These are phyloP conservation scores for Candida sp. DNA, from an alignment of 1,139 yeast genomes.

Conservation along the genomic window DNA sequence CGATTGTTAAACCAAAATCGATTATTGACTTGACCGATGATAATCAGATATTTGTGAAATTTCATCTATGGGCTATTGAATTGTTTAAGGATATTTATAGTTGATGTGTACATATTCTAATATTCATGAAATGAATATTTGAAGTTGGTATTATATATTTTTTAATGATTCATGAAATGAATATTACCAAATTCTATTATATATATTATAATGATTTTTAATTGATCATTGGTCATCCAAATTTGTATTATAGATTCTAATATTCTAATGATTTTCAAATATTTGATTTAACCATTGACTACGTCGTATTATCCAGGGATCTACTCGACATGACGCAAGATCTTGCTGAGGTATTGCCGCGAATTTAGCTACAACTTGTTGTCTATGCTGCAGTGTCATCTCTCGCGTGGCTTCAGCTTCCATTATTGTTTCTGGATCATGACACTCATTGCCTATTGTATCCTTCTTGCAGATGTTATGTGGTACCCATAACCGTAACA, in stretches of 20 bases:
- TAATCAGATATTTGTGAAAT: constrained; percentile 52
- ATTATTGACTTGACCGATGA: constrained; percentile 61
- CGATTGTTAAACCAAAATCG: constrained; percentile 53
- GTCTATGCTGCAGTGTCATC: constrained; percentile 11
- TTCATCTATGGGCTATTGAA: constrained; percentile 66
- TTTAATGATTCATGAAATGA: too few relatives aligned
- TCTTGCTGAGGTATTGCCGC: background rate
- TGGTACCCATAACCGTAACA: constrained; percentile 30
- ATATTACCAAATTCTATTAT: too few relatives aligned
- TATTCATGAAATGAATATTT: too few relatives aligned
- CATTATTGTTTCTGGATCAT: constrained; percentile 13
- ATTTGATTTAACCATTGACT: background rate
- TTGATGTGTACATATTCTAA: background rate
- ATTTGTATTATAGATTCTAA: background rate
- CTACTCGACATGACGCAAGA: constrained; percentile 1
- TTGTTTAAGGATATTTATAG: constrained; percentile 19
- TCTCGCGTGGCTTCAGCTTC: constrained; percentile 15
- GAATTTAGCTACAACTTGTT: background rate
- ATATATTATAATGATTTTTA: background rate
- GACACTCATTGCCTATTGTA: constrained; percentile 16
- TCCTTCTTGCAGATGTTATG: constrained; percentile 17
- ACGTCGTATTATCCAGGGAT: constrained; percentile 4
- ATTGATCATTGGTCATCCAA: background rate
- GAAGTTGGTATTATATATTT: too few relatives aligned
- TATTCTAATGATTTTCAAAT: background rate